Conservation (phyloP, 257 asterid species). For the Perilla frutescens region DNA sequence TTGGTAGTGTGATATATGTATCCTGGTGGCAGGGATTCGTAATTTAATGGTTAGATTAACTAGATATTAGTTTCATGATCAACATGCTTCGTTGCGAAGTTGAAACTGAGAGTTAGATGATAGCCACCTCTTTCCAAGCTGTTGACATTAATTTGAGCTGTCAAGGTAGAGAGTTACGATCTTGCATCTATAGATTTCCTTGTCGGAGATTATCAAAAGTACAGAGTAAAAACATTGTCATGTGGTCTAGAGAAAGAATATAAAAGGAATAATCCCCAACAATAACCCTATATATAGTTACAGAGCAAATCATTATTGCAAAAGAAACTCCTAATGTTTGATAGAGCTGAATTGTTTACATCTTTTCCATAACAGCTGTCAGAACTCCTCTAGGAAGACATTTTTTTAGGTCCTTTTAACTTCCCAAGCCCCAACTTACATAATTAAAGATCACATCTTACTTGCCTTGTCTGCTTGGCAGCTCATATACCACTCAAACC, state of each 20-base stretch:
- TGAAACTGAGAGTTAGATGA: background rate
- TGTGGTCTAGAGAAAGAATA: background rate
- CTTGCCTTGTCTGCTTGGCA: background rate
- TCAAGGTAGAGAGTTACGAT: background rate
- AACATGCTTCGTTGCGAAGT: constrained; percentile 1
- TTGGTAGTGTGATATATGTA: constrained; percentile 12
- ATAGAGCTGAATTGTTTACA: background rate
- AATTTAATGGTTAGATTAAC: background rate
- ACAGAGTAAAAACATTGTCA: background rate
- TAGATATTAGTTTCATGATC: constrained; percentile 10
- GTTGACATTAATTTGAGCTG: background rate
- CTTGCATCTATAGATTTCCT: background rate
- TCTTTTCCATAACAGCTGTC: background rate
- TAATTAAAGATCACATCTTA: constrained; percentile 5
- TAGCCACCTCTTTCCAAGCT: background rate
- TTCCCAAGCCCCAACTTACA: background rate
- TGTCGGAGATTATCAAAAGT: constrained; percentile 7
- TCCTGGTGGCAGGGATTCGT: background rate
- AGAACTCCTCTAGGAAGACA: constrained; percentile 14
- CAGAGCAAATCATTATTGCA: background rate
- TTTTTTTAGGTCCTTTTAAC: background rate
- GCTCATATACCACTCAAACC: background rate
- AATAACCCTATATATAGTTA: background rate
- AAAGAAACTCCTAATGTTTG: background rate
- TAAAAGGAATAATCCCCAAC: background rate